Evolutionary conservation across 2,329 filamentous ascomycete genomes (phyloP).

Genomic region (Colletotrichum sp.): DNA sequence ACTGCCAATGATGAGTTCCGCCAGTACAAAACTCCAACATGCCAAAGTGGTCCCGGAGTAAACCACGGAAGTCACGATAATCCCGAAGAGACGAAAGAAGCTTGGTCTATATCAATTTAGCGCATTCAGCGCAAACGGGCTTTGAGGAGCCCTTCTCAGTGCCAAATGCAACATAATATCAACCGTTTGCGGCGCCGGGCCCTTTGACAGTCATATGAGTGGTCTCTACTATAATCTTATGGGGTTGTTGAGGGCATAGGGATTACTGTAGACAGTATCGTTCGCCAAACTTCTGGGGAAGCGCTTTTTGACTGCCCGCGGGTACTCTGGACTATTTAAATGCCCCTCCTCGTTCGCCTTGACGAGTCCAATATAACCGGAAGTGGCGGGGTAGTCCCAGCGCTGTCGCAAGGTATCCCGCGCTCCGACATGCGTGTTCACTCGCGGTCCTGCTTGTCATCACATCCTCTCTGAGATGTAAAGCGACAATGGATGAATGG

Average conservation of each 20-base stretch:
- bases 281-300: background rate
- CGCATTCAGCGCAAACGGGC: background rate
- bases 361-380: background rate
- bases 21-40: background rate
- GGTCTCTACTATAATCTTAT: background rate
- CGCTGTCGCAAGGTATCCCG: background rate
- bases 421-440: too few species aligned
- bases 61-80: background rate
- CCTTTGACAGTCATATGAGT: background rate
- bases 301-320: background rate
- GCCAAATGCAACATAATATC: background rate
- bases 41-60: background rate
- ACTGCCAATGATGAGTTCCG: background rate
- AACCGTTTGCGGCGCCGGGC: background rate
- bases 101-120: background rate
- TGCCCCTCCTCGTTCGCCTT: background rate
- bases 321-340: background rate
- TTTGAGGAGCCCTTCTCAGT: background rate
- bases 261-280: background rate
- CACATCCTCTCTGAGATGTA: too few species aligned
- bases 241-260: background rate
- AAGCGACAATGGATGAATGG: too few species aligned
- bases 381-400: background rate
- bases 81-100: background rate
- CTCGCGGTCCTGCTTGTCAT: too few species aligned